Evolutionary conservation across 2,329 filamentous ascomycete species (phyloP).

Genomic region (Lojkania enalia): DNA sequence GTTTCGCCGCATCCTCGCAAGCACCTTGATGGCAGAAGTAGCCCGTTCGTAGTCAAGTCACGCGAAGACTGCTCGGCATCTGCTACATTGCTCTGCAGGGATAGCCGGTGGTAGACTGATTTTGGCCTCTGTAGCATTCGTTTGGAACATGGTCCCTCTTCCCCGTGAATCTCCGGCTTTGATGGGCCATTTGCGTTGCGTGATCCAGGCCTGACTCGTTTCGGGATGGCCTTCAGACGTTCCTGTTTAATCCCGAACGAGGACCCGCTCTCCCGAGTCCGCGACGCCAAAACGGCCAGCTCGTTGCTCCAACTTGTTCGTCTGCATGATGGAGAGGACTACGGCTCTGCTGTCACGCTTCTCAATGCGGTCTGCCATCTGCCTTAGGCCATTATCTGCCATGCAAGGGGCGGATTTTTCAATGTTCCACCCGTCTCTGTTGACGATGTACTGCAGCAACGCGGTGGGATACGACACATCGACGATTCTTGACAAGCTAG

Average conservation of each 20-base stretch:
- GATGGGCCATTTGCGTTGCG: neutral
- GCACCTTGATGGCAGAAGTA: too few species aligned
- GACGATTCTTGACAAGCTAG: slow-evolving; percentile 10
- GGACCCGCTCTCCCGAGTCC: slow-evolving; percentile 1
- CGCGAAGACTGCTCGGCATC: too few species aligned
- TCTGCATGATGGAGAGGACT: slow-evolving; percentile 7
- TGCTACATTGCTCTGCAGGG: too few species aligned
- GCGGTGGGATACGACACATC: slow-evolving; percentile 11
- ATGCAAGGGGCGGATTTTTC: slow-evolving; percentile 35
- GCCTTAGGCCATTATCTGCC: too few species aligned
- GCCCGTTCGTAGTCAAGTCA: too few species aligned
- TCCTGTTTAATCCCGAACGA: neutral
- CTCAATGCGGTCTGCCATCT: neutral
- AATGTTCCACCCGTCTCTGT: slow-evolving; percentile 36
- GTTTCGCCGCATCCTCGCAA: too few species aligned
- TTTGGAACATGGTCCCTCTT: too few species aligned
- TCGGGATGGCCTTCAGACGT: neutral
- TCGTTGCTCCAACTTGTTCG: slow-evolving; percentile 12
- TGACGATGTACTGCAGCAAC: slow-evolving; percentile 18
- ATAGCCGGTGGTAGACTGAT: too few species aligned
- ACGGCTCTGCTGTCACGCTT: slow-evolving; percentile 21
- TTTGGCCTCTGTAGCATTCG: too few species aligned
- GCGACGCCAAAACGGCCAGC: slow-evolving; percentile 13
- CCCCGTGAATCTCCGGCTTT: neutral
- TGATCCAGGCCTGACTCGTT: slow-evolving; percentile 4